A percentile compares a stretch with the other conserved stretches of the same genome.
These are phyloP conservation scores for Leccinum uliginosum DNA, from an alignment of 768 basidiomycete genomes.

Conservation along the genomic window DNA sequence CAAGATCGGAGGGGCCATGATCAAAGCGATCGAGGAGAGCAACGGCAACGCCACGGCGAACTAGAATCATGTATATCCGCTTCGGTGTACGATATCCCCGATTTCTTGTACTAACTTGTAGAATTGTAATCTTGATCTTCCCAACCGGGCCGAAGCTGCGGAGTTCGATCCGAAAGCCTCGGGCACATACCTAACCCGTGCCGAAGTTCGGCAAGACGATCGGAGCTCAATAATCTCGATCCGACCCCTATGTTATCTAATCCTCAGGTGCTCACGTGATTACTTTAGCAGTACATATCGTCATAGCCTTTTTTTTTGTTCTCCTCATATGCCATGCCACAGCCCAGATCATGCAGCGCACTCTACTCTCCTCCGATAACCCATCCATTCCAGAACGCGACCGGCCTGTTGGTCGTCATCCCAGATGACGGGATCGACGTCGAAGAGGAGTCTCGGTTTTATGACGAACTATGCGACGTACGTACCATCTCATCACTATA, in stretches of 20 bases:
- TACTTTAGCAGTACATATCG: neutral
- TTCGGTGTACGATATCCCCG: neutral
- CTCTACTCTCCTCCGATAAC: conserved; percentile 6
- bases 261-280: neutral
- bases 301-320: neutral
- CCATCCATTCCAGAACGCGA: conserved; percentile 46
- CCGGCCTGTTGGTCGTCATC: conserved; percentile 49
- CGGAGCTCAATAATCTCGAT: neutral
- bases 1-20: conserved; percentile 82
- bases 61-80: neutral
- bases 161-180: neutral
- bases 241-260: neutral
- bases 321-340: conserved; percentile 3
- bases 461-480: conserved; percentile 59
- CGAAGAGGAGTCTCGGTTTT: conserved; percentile 63
- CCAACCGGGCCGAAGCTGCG: neutral
- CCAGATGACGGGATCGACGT: conserved; percentile 56
- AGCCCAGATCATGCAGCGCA: conserved; percentile 3
- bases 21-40: conserved; percentile 76
- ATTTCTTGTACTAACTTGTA: neutral
- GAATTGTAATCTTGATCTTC: neutral
- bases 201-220: neutral
- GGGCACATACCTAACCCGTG: neutral
- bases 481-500: neutral
- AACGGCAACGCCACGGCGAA: conserved; percentile 14